Base-by-base conservation (phyloP, 805 yeast species). In the Saturnispora gosingensis region DNA sequence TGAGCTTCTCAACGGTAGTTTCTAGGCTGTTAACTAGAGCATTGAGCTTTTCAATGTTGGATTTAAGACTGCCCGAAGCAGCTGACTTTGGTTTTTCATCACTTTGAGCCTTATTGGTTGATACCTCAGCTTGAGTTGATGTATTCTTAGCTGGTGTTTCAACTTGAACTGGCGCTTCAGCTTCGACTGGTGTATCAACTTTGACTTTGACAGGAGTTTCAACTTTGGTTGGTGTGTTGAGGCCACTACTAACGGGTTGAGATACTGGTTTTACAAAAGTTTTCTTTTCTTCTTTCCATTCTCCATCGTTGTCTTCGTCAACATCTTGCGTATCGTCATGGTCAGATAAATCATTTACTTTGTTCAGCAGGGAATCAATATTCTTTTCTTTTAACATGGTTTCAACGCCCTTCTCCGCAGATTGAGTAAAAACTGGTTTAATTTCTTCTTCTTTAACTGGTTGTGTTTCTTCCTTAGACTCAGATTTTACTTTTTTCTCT, bases 31-130 rank as follows among this genome's bases (percentile, higher is more conserved):
- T 69, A 20, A 83, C 88, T 34, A 86, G 66, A 2, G 68, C 53
- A 5, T 85, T 79, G 50, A 86, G 70, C 56, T 77, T 82, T 56
- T 83, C 91, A 32, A 85, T 82, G 1, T 88, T 80, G 9, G 79
- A 83, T 60, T 83, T 83, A 54, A 86, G 72, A 0, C 89, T 85
- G 32, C 85, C 74, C 18, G 86, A 79, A 27, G 75, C 73, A 28
- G 71, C 64, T 20, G 48, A 54, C 56, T 45, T 58, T 49, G 40
- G 51, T 16, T 60, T 49, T 16, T 63, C 44, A 11, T 60, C 54
- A 18, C 66, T 43, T 16, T 58, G 52, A 4, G 56, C 45, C 13
- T 59, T 22, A 15, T 59, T n/a, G 4, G 59, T 55, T 36, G 51
- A 25, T 13, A 53, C 22, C 20, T 34, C 54, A 8, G 52, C 22